Conservation (phyloP, 441 rosid species). For the Mallotus repandus region DNA sequence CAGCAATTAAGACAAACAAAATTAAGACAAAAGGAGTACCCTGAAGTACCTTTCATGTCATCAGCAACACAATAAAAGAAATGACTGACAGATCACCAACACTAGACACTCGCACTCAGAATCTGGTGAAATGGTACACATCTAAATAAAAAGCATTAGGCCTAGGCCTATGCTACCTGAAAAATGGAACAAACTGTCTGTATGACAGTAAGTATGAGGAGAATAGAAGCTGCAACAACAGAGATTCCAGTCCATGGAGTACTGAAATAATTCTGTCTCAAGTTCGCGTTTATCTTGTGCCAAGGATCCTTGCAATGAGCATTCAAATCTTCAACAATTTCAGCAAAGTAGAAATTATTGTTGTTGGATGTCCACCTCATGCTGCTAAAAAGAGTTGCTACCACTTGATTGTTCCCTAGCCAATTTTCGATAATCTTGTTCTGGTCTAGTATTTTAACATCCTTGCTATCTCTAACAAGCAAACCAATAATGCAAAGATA, state of each 20-base stretch:
- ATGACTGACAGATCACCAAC: no score
- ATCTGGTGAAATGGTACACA: no score
- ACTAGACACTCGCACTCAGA: no score
- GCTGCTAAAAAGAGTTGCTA: not conserved
- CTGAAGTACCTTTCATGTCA: no score
- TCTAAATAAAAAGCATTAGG: no score
- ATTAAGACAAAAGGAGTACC: no score
- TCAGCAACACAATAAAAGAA: no score
- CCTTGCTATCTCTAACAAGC: slow-evolving; percentile 7
- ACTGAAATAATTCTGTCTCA: slow-evolving; percentile 13
- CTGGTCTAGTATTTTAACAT: slow-evolving; percentile 18
- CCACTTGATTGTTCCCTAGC: not conserved
- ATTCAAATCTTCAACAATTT: not conserved
- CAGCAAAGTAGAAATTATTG: not conserved
- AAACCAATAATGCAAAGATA: not conserved
- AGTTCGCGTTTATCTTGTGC: not conserved
- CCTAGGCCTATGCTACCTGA: not conserved
- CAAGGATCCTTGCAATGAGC: not conserved
- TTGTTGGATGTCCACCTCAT: not conserved
- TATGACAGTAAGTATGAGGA: slow-evolving; percentile 8
- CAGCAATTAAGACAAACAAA: no score
- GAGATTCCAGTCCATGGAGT: slow-evolving; percentile 16
- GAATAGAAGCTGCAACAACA: slow-evolving; percentile 10
- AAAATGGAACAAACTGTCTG: slow-evolving; percentile 16
- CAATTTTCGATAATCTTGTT: slow-evolving; percentile 8